Base-by-base conservation (phyloP, 495 filamentous ascomycete genomes). In the Rusavskia elegans region DNA sequence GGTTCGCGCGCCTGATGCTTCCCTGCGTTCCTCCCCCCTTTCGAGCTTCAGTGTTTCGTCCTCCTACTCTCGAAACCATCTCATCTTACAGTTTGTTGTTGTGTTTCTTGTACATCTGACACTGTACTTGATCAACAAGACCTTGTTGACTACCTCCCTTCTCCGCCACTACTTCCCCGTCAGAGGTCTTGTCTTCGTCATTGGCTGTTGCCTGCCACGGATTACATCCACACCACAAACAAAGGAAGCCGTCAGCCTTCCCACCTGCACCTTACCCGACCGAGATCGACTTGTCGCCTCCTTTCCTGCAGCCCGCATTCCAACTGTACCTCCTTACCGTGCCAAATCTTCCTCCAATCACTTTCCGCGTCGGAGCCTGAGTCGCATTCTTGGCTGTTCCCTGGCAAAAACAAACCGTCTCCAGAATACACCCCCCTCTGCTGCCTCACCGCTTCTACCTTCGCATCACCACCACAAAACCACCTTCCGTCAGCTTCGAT, bases 301-400 rank as follows among this genome's bases (percentile, higher is more conserved):
- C 48, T 50, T 27, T 17, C 50, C 44, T 35, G 46, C 46, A 51
- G 53, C 32, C 53, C 41, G 48, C 53, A 49, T 51, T 55, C 36
- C 53, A 55, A 55, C 51, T 23, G 54, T 44, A 40, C 46, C 49
- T 53, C 59, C 56, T 59, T 59, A 30, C 59, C 52, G 39, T 42
- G n/a, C 20, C n/a, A 17, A 42, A 23, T 37, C 30, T 23, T 41
- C 48, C 27, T 40, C 59, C 56, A 61, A 59, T 59, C 40, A 53
- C 25, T 51, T 42, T 13, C 37, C 37, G 38, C 50, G 45, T 51
- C 39, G 46, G 45, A 48, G 16, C 39, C 45, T 49, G 50, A 59
- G 57, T 59, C 56, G 58, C 58, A 60, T 57, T 57, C 52, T 55
- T 55, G 41, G 49, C 53, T 45, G 20, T 49, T 50, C 50, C 44